phyloP scores from a whole-genome alignment of 495 filamentous ascomycete genomes.

The Jackrogersella minutella region DNA sequence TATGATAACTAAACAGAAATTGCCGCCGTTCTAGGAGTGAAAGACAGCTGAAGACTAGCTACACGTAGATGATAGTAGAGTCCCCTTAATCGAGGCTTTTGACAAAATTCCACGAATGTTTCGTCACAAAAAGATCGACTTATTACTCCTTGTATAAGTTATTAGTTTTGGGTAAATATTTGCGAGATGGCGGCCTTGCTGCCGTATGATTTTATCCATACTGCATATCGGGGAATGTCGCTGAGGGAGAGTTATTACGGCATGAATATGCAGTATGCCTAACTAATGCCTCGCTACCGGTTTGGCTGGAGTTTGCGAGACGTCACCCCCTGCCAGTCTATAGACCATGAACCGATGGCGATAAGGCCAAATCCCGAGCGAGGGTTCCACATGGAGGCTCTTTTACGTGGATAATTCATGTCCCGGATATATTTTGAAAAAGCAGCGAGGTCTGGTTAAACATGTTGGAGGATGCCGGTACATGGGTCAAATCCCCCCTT shows the following conservation, averaged over 20 bases:
- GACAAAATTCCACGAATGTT: not conserved
- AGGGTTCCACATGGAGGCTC: not conserved
- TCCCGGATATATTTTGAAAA: not conserved
- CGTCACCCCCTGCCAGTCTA: not conserved
- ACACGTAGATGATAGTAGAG: not conserved
- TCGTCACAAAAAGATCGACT: not conserved
- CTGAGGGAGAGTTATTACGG: not conserved
- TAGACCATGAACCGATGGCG: not conserved
- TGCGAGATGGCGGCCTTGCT: not conserved
- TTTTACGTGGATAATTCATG: not conserved
- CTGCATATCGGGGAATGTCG: slow-evolving; percentile 2
- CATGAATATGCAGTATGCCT: slow-evolving; percentile 21
- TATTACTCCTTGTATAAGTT: not conserved
- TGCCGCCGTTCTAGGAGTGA: not conserved
- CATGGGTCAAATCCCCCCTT: not conserved
- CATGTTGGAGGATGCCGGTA: not conserved
- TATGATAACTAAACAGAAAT: not conserved
- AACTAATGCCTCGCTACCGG: not conserved
- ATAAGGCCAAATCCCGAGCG: slow-evolving; percentile 9
- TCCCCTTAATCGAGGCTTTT: not conserved
- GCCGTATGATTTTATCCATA: slow-evolving; percentile 7
- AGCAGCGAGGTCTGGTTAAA: not conserved
- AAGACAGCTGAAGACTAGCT: not conserved
- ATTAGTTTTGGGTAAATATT: not conserved
- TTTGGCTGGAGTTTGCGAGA: not conserved